phyloP scores from a whole-genome alignment of 257 asterid genomes.

The Przewalskia tangutica region DNA sequence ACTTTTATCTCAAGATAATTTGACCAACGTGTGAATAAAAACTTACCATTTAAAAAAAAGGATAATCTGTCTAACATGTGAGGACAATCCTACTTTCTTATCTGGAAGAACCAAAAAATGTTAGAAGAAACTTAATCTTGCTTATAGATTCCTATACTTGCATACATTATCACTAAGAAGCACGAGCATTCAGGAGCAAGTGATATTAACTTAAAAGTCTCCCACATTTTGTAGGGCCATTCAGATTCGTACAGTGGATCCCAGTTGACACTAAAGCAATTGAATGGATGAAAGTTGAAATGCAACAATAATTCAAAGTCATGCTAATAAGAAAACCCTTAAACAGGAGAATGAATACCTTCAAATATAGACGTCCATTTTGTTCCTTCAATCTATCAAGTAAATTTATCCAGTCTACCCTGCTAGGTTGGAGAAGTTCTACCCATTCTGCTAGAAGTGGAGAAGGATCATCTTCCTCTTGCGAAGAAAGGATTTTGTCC shows the following conservation, averaged over 20 bases:
- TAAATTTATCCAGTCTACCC: conserved; percentile 70
- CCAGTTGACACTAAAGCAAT: background rate
- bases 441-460: conserved; percentile 65
- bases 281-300: background rate
- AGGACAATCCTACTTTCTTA: too few relatives aligned
- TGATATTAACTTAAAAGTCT: background rate
- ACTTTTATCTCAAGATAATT: background rate
- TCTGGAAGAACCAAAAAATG: background rate
- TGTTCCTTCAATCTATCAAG: conserved; percentile 52
- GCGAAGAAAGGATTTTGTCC: conserved; percentile 51
- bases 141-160: background rate
- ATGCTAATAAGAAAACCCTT: background rate
- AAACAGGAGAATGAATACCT: conserved; percentile 32
- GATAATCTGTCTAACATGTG: background rate
- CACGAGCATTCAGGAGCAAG: background rate
- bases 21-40: background rate
- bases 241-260: background rate
- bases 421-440: conserved; percentile 60
- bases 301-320: background rate
- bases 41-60: too few relatives aligned
- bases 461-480: conserved; percentile 49
- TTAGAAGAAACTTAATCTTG: background rate
- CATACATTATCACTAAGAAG: background rate
- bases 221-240: background rate
- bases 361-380: conserved; percentile 32